These are phyloP conservation scores for Chrysanthemum lavandulifolium DNA, from an alignment of 129 eudicot species.

Conservation along the genomic window DNA sequence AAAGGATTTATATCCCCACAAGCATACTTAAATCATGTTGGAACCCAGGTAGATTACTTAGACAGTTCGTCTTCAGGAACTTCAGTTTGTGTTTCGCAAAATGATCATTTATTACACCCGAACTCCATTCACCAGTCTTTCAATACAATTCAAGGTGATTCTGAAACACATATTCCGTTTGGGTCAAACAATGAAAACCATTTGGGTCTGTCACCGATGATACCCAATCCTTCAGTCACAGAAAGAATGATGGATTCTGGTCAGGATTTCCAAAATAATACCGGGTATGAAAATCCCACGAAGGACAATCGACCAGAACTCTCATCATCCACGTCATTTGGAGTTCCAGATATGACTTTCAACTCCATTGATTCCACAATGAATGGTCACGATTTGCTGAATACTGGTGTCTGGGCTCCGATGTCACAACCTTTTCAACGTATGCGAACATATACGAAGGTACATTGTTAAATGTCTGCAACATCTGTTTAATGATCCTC, in stretches of 20 bases:
- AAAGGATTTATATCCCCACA: conserved; percentile 60
- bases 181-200: conserved; percentile 14
- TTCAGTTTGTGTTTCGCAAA: conserved; percentile 70
- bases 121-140: conserved; percentile 50
- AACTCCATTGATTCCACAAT: conserved; percentile 75
- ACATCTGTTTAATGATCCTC: neutral
- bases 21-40: conserved; percentile 39
- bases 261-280: conserved; percentile 1
- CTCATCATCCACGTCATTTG: conserved; percentile 83
- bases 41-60: conserved; percentile 65
- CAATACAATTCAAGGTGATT: conserved; percentile 38
- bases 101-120: conserved; percentile 50
- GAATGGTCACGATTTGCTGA: conserved; percentile 65
- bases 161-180: conserved; percentile 45
- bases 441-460: conserved; percentile 88
- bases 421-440: conserved; percentile 70
- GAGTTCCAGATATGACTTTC: conserved; percentile 84
- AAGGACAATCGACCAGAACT: conserved; percentile 51
- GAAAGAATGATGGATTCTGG: conserved; percentile 60
- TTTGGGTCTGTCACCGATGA: conserved; percentile 47
- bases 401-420: conserved; percentile 69
- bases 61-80: conserved; percentile 90
- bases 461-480: conserved; percentile 11
- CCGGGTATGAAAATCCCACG: neutral
- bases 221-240: conserved; percentile 46